Base-by-base conservation (phyloP, 2,329 filamentous ascomycete species). In the Penicillium sumatraense region DNA sequence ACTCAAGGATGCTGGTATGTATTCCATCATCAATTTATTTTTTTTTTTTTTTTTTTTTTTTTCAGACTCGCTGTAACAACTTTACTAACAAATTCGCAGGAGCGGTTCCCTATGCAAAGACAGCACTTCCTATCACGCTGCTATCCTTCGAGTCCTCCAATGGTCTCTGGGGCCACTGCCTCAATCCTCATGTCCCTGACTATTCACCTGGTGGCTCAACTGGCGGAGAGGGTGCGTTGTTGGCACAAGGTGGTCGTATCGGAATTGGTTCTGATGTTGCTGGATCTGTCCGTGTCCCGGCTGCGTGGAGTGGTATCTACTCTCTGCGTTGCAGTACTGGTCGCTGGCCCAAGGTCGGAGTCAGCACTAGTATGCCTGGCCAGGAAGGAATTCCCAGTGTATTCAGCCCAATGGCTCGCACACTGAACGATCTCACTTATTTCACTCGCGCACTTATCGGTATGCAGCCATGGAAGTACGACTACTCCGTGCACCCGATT, bases 251-350 rank as follows among this genome's bases (percentile, higher is more conserved):
- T 33, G 91, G 91, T 42, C 83, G 92, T 35, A 96, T 97, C 57
- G 93, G 93, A 36, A 89, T 97, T 62, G 93, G 93, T 9, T 93
- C 89, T 45, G 93, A 96, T 72, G 92, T 97, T 14, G 93, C 92
- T 13, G 93, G 93, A 26, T 95, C 90, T 14, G 92, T 97, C 5
- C 84, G 93, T 49, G 88, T 85, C 2, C 93, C 93, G 0, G 93
- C 93, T 5, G 91, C 96, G 65, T 97, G 92, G 78, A 89, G 89
- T 2, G 93, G 93, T 8, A 91, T 93, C 70, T 97, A 96, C 74
- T 89, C 89, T 16, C 77, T 97, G 21, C 86, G 90, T 31, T 96
- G 93, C 75, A 93, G 90, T 3, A 96, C 90, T 1, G 93, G 93
- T 1, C 83, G 93, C 46, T 97, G 93, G 91, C 91, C 91, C 1